Base-by-base conservation (phyloP, 306 rosid species). In the Lupinus albus region DNA sequence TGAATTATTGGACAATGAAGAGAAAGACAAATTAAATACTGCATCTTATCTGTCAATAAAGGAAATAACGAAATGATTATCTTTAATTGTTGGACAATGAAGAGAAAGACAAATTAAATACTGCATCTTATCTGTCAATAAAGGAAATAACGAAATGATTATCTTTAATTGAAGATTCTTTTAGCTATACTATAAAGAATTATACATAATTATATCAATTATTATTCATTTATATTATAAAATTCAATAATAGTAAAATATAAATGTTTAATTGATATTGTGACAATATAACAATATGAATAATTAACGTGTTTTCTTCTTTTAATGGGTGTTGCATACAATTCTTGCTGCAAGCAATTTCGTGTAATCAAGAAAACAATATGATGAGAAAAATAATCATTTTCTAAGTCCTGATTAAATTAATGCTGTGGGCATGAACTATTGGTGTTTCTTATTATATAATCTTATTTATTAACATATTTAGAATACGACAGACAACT, bases 391-490 rank as follows among this genome's bases (percentile, higher is more conserved):
- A n/a, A 55, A 54, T 17, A 45, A 5, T 74, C 17, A 30, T 17
- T 58, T 15, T 10, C 38, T 54, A 44, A 8, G 54, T 17, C 32
- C 8, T 36, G 11, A 20, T 48, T 63, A 47, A 48, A 57, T 39
- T 39, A 39, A 2, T 36, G 39, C 38, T 18, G 54, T 11, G 1
- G 39, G 49, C 8, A 7, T 42, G 11, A 77, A 58, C 47, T 28
- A 73, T 64, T 73, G 73, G 64, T 71, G 77, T 50, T 58, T 65
- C 8, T 21, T 28, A 52, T 45, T 14, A 21, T 17, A 6, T 38
- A 38, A 8, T 38, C 11, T 8, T 1, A 38, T 38, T 25, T 38
- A 38, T 38, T 38, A 1, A 38, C 1, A 38, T 8, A 38, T 7
- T 38, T 8, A 38, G 38, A 33, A 33, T 33, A 33, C 38, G 38